A percentile compares a stretch with the other conserved stretches of the same genome.
Conservation (phyloP, 179 eudicot species). For the Beta lomatogona region DNA sequence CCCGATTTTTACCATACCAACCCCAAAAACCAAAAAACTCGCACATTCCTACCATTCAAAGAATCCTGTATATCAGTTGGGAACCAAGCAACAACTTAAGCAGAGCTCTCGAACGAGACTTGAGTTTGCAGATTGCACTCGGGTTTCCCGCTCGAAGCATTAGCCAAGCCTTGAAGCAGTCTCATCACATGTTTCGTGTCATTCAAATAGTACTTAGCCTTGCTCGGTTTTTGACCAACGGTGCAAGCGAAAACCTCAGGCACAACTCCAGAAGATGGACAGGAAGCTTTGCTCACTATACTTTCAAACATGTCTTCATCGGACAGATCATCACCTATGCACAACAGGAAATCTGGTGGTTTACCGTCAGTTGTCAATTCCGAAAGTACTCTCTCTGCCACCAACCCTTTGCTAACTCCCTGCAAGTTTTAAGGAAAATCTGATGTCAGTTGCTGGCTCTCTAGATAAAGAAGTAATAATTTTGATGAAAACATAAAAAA, state of each 20-base stretch:
- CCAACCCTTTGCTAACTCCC: conserved; percentile 56
- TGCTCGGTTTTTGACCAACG: conserved; percentile 55
- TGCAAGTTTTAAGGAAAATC: conserved; percentile 22
- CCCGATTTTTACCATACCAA: conserved; percentile 15
- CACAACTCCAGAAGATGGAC: conserved; percentile 21
- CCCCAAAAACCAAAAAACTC: conserved; percentile 17
- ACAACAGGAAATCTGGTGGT: conserved; percentile 45
- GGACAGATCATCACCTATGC: conserved; percentile 49
- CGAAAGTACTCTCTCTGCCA: conserved; percentile 43
- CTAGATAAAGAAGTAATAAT: no score
- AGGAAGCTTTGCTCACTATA: conserved; percentile 31
- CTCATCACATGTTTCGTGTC: conserved; percentile 41
- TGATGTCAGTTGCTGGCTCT: background rate
- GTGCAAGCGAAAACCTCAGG: conserved; percentile 54
- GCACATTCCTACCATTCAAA: conserved; percentile 6
- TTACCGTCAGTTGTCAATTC: conserved; percentile 27
- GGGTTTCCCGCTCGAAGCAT: conserved; percentile 34
- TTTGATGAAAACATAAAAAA: background rate
- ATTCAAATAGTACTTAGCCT: conserved; percentile 48
- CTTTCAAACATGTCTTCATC: conserved; percentile 58
- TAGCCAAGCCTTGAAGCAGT: conserved; percentile 43
- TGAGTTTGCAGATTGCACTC: conserved; percentile 5
- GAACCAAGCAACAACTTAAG: conserved; percentile 1
- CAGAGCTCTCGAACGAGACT: conserved; percentile 41
- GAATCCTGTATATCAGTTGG: background rate